Evolutionary conservation across 176 grass and related monocot species (phyloP), one percentile per base, ranked within the genome.

Genomic region (Avena sativa): DNA sequence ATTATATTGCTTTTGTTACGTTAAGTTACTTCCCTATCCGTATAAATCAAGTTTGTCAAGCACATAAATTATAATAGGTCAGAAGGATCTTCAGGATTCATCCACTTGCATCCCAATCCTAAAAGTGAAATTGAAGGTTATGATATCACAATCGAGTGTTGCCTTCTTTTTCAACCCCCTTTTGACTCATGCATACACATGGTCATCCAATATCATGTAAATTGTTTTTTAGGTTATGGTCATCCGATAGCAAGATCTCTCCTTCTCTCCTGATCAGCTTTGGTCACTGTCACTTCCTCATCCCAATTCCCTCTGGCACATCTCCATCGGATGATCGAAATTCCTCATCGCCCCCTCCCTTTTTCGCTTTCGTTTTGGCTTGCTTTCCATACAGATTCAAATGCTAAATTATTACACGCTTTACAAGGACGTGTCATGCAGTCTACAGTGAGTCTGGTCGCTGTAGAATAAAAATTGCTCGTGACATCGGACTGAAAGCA

Each of bases 341-440:
- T 77, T 53, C 49, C 15, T 5, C 74, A 3, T 17, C 50, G 15
- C 5, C 26, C 40, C 40, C 40, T 7, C 40, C 40, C 4, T 32
- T 56, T 77, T 32, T 64, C 44, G 11, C 66, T 78, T 28, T 26
- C 40, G 11, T 38, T 60, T 58, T 12, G 34, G 46, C 83, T 58
- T 38, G 49, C 49, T 66, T 87, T 62, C 89, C 68, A 80, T 43
- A 43, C 40, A 43, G 55, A 58, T 84, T 91, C 81, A 91, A 91
- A 87, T 81, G 34, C 89, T 79, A 87, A 87, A 87, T 76, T 69
- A 87, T 87, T 21, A 51, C 67, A 9, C 13, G 0, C 49, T 65
- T 79, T 87, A 80, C 64, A 68, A 80, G 38, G 79, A 72, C 71
- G 38, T 82, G 51, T 86, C 84, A 78, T 65, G 58, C 8, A 25